A percentile compares a stretch with the other conserved stretches of the same genome.
Evolutionary conservation across 306 rosid species (phyloP).

Genomic region (Trichosanthes truncata): DNA sequence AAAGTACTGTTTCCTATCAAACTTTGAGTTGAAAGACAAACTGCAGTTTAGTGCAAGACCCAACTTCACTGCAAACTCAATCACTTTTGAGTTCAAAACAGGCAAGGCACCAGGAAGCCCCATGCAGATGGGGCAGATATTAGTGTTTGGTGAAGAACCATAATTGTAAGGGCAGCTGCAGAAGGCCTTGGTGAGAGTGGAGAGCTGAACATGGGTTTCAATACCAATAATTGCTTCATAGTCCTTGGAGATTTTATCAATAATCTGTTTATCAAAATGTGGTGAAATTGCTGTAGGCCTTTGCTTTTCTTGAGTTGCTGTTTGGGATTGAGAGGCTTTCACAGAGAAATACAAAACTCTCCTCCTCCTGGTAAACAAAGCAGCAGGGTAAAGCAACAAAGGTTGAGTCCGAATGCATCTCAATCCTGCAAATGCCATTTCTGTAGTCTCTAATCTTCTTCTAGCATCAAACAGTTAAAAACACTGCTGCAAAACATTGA

Average conservation of each 20-base stretch:
- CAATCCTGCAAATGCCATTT: conserved; percentile 57
- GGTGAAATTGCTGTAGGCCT: conserved; percentile 33
- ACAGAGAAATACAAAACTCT: conserved; percentile 35
- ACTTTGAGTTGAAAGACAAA: conserved; percentile 66
- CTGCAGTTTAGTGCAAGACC: conserved; percentile 88
- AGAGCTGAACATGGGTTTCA: conserved; percentile 92
- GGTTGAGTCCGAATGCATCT: conserved; percentile 55
- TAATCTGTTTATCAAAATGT: conserved; percentile 36
- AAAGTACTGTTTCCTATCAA: conserved; percentile 93
- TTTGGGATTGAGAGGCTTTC: conserved; percentile 49
- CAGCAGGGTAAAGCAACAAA: conserved; percentile 32
- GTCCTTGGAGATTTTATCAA: conserved; percentile 46
- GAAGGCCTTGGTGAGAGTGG: conserved; percentile 82
- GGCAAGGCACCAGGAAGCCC: conserved; percentile 94
- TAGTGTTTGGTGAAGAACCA: conserved; percentile 67
- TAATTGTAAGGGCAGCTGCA: conserved; percentile 74
- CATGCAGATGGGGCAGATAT: conserved; percentile 82
- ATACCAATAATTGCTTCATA: conserved; percentile 78
- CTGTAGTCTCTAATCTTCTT: not conserved
- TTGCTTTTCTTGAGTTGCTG: conserved; percentile 46
- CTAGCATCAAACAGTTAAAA: not conserved
- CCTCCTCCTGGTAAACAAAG: conserved; percentile 31
- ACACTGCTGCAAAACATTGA: not conserved
- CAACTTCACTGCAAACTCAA: conserved; percentile 63
- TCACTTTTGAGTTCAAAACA: conserved; percentile 66